Conservation (phyloP, 2,329 filamentous ascomycete species). For the Cadophora sp. region DNA sequence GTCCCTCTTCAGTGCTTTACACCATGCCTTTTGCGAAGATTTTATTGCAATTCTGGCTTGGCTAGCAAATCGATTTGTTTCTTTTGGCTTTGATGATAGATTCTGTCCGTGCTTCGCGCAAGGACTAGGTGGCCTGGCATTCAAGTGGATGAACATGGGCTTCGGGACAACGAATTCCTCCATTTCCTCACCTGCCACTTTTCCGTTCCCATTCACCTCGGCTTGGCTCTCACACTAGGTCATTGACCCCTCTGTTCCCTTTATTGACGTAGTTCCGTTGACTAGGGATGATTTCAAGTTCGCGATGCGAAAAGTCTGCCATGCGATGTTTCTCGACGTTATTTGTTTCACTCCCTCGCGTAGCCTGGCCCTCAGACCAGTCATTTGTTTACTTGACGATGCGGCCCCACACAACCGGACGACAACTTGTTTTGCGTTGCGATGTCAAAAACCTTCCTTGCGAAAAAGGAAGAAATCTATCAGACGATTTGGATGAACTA, state of each 20-base stretch:
- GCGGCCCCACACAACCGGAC: background rate
- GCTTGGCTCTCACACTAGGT: too few relatives aligned
- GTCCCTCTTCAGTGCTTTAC: too few relatives aligned
- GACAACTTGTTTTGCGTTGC: background rate
- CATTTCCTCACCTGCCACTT: too few relatives aligned
- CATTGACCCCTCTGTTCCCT: background rate
- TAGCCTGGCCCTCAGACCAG: background rate
- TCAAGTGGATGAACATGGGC: too few relatives aligned
- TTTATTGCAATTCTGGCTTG: too few relatives aligned
- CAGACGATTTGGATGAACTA: background rate
- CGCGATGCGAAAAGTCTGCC: background rate
- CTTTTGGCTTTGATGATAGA: too few relatives aligned
- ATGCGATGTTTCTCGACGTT: background rate
- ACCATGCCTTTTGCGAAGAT: too few relatives aligned
- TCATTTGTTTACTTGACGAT: background rate
- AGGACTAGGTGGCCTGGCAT: too few relatives aligned
- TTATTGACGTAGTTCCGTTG: background rate
- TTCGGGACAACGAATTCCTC: too few relatives aligned
- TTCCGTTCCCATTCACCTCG: too few relatives aligned
- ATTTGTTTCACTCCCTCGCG: slow-evolving; percentile 1
- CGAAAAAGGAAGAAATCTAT: background rate
- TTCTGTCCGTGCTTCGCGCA: too few relatives aligned
- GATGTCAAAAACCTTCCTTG: background rate
- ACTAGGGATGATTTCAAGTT: background rate
- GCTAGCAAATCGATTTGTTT: too few relatives aligned